phyloP scores from a whole-genome alignment of 2,329 filamentous ascomycete genomes.

The Drechslera avenae region DNA sequence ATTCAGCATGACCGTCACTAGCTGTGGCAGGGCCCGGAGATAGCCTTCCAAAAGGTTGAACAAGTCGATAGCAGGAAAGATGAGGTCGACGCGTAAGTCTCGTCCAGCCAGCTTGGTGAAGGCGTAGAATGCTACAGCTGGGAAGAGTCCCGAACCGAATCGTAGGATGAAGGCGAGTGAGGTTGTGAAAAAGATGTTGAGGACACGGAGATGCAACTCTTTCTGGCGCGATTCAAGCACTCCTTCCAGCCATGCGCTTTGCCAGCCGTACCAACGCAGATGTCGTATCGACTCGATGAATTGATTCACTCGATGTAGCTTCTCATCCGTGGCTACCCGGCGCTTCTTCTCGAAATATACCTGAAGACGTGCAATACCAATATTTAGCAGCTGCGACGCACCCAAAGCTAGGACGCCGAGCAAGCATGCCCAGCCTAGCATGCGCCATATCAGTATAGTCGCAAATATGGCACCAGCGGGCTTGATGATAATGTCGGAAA shows the following conservation, averaged over 20 bases:
- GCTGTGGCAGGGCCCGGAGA: constrained; percentile 73
- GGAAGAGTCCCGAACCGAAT: constrained; percentile 74
- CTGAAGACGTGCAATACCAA: constrained; percentile 67
- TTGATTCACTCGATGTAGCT: constrained; percentile 80
- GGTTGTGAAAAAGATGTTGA: constrained; percentile 66
- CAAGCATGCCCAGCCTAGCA: constrained; percentile 81
- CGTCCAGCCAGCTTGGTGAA: constrained; percentile 74
- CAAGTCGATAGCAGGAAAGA: constrained; percentile 83
- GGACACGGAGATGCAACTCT: constrained; percentile 69
- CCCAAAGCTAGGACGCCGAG: constrained; percentile 73
- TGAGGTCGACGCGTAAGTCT: constrained; percentile 76
- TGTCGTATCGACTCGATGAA: constrained; percentile 87
- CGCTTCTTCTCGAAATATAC: constrained; percentile 72
- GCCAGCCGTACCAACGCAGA: constrained; percentile 82
- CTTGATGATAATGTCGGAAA: constrained; percentile 74
- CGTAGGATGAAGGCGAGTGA: constrained; percentile 72
- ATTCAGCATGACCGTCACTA: constrained; percentile 79
- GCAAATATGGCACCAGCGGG: constrained; percentile 79
- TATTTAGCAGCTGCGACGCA: constrained; percentile 72
- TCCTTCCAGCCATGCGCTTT: constrained; percentile 71
- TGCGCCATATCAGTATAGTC: constrained; percentile 72
- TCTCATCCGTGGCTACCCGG: constrained; percentile 74
- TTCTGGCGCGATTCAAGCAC: constrained; percentile 71
- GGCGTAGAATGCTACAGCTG: constrained; percentile 78
- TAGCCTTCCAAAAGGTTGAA: constrained; percentile 77